Conservation (phyloP, 805 yeast genomes). For the Starmerella vaccinii region DNA sequence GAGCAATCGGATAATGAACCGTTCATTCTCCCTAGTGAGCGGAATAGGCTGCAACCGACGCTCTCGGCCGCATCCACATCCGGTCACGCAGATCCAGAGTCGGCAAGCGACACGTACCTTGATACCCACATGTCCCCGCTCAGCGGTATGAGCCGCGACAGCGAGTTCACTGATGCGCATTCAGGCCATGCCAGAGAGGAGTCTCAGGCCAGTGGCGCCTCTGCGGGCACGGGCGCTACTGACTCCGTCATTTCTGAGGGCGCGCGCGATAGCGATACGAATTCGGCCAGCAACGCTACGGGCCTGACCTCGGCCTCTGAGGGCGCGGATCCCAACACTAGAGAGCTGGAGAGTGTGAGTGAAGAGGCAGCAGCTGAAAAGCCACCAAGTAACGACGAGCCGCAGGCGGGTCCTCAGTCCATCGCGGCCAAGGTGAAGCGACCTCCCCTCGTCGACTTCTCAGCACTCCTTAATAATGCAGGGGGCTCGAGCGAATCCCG, state of each 20-base stretch:
- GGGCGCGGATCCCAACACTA: not conserved
- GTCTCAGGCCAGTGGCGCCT: constrained; percentile 10
- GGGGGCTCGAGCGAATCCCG: constrained; percentile 27
- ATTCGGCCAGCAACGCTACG: not conserved
- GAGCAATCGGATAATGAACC: constrained; percentile 4
- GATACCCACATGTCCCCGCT: not conserved
- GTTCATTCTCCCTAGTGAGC: constrained; percentile 18
- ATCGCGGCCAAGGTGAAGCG: constrained; percentile 25
- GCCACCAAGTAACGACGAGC: too few relatives aligned
- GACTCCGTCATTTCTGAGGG: not conserved
- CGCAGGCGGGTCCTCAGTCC: not conserved
- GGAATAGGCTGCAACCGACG: constrained; percentile 11
- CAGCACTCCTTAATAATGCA: constrained; percentile 24
- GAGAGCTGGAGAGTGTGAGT: not conserved
- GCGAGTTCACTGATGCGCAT: not conserved
- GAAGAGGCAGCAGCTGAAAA: not conserved
- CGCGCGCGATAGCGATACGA: not conserved
- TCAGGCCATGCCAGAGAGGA: constrained; percentile 2
- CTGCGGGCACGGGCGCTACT: constrained; percentile 9
- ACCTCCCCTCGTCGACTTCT: constrained; percentile 30
- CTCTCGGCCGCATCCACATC: not conserved
- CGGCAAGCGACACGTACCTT: not conserved
- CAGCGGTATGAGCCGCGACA: constrained; percentile 1
- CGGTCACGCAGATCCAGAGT: not conserved
- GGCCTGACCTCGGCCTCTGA: not conserved